A percentile compares a stretch with the other conserved stretches of the same genome.
Conservation (phyloP, 73 alveolate species). For the Symbiodinium pilosum region DNA sequence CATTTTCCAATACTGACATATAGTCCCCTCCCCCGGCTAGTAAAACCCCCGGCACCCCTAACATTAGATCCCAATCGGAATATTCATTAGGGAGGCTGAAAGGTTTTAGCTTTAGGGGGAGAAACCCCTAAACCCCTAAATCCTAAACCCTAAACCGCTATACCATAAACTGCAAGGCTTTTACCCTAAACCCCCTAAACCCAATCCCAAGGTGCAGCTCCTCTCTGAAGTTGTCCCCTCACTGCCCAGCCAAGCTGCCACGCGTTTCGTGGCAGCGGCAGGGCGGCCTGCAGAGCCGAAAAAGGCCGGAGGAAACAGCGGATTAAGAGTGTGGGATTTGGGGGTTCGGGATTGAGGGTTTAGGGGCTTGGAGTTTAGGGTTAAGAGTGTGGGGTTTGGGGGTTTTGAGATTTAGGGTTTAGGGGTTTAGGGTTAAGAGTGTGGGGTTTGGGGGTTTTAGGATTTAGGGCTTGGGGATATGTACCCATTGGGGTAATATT, state of each 20-base stretch:
- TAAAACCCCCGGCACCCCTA: neutral
- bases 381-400: neutral
- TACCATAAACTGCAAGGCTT: too few species aligned
- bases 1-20: too few species aligned
- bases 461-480: neutral
- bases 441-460: too few species aligned
- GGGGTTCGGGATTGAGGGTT: neutral
- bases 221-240: constrained; percentile 34
- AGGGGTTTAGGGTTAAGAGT: neutral
- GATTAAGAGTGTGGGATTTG: neutral
- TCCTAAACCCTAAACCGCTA: too few species aligned
- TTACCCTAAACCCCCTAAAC: too few species aligned
- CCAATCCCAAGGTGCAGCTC: constrained; percentile 39
- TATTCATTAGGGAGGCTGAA: too few species aligned
- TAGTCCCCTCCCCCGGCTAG: neutral
- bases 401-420: neutral
- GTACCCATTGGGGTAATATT: too few species aligned
- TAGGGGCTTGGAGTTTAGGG: neutral
- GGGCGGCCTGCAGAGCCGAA: neutral
- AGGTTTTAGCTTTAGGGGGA: too few species aligned
- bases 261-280: constrained; percentile 29
- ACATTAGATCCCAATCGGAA: neutral
- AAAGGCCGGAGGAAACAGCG: neutral
- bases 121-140: too few species aligned
- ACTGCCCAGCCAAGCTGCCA: constrained; percentile 14